Percentiles rank a stretch among this genome's conserved stretches.
These are phyloP conservation scores for Penicillium goetzii DNA, from an alignment of 495 filamentous ascomycete genomes.

Conservation along the genomic window DNA sequence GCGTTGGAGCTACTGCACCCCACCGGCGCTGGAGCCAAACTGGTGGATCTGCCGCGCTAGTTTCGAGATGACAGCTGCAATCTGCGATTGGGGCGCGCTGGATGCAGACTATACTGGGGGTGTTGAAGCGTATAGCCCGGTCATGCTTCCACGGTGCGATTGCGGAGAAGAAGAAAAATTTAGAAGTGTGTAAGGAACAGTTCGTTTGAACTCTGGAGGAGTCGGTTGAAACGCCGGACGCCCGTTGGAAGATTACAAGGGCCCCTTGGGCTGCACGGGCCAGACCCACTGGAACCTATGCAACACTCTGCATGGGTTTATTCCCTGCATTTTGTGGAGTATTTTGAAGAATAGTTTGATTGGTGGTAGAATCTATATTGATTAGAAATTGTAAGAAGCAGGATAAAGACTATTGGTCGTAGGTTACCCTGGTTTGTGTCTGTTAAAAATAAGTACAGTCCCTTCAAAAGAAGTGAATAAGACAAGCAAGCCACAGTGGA, in stretches of 20 bases:
- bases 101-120: background rate
- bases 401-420: background rate
- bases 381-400: background rate
- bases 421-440: background rate
- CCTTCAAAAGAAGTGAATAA: background rate
- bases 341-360: background rate
- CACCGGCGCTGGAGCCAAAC: background rate
- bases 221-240: background rate
- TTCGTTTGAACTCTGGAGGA: background rate
- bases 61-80: background rate
- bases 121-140: background rate
- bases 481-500: constrained; percentile 4
- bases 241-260: background rate
- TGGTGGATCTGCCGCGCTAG: background rate
- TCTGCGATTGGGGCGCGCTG: background rate
- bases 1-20: background rate
- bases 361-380: background rate
- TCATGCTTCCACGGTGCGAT: background rate
- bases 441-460: constrained; percentile 2
- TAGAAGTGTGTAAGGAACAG: background rate
- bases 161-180: background rate
- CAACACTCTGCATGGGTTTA: background rate
- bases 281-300: constrained; percentile 6
- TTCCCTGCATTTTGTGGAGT: background rate
- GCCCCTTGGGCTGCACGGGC: background rate